Evolutionary conservation across 2,329 filamentous ascomycete species (phyloP).

Genomic region (Sporothrix protearum): DNA sequence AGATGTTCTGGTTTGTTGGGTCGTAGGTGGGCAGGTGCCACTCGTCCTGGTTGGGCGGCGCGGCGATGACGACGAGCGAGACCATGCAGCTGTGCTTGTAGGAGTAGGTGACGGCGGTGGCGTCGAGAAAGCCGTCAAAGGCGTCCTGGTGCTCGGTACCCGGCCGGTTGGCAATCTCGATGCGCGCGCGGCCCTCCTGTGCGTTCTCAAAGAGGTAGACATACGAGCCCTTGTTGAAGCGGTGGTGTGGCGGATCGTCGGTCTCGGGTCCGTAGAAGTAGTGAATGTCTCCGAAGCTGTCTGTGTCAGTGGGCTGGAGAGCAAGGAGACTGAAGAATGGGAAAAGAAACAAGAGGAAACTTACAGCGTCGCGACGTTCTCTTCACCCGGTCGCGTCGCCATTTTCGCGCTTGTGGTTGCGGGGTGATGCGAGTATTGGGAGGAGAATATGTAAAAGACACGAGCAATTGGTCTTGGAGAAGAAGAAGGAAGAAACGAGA

Average conservation of each 20-base stretch:
- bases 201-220: constrained; percentile 77
- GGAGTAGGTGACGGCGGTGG: constrained; percentile 62
- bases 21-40: constrained; percentile 76
- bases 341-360: constrained; percentile 25
- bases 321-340: neutral
- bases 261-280: constrained; percentile 71
- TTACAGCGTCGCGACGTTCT: constrained; percentile 48
- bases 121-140: constrained; percentile 68
- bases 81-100: constrained; percentile 72
- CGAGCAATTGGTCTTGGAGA: neutral
- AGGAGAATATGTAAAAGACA: neutral
- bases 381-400: constrained; percentile 46
- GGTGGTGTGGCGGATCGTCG: constrained; percentile 68
- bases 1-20: constrained; percentile 69
- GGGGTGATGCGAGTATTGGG: too few species aligned
- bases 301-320: neutral
- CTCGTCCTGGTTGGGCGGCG: constrained; percentile 51
- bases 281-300: constrained; percentile 72
- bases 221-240: constrained; percentile 76
- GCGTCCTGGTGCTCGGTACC: constrained; percentile 75
- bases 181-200: constrained; percentile 60
- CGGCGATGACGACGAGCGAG: constrained; percentile 58
- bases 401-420: constrained; percentile 34
- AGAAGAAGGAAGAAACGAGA: too few species aligned
- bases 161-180: constrained; percentile 73